Percentiles rank a stretch among this genome's conserved stretches.
Conservation (phyloP, 139 green algal genomes). For the Gonium pectorale region DNA sequence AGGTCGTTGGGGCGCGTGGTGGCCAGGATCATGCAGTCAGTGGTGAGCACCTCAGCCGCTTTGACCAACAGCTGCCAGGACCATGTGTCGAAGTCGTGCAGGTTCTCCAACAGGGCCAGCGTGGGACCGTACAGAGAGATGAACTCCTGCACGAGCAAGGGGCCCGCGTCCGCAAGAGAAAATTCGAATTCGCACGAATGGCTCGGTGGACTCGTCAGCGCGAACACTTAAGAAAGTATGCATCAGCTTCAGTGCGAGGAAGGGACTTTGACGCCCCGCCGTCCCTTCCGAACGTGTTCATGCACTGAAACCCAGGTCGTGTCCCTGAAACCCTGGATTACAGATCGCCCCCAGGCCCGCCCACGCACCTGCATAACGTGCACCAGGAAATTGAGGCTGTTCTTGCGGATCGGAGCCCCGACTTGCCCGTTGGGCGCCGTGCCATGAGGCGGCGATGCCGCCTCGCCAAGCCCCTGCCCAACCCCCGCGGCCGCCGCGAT, state of each 20-base stretch:
- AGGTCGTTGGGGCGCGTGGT: constrained; percentile 67
- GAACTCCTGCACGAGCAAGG: constrained; percentile 44
- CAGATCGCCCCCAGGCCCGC: no score
- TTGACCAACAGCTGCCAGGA: constrained; percentile 74
- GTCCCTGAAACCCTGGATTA: no score
- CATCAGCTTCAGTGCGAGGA: no score
- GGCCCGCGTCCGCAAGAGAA: no score
- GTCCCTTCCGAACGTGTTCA: no score
- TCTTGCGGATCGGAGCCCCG: constrained; percentile 39
- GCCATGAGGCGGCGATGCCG: background rate
- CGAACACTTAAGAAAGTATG: no score
- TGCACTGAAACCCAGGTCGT: no score
- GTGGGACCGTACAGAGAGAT: constrained; percentile 70
- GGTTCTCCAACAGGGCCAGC: constrained; percentile 77
- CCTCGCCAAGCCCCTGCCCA: no score
- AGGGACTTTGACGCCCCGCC: no score
- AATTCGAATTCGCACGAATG: no score
- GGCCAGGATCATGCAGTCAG: constrained; percentile 62
- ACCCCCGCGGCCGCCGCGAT: background rate
- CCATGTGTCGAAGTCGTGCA: constrained; percentile 80
- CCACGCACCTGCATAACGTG: constrained; percentile 47
- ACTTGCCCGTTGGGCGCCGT: constrained; percentile 24
- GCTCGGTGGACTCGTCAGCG: no score
- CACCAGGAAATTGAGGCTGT: constrained; percentile 63
- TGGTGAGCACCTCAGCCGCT: constrained; percentile 55